Conservation (phyloP, 352 stramenopile species). For the Globisporangium polare region DNA sequence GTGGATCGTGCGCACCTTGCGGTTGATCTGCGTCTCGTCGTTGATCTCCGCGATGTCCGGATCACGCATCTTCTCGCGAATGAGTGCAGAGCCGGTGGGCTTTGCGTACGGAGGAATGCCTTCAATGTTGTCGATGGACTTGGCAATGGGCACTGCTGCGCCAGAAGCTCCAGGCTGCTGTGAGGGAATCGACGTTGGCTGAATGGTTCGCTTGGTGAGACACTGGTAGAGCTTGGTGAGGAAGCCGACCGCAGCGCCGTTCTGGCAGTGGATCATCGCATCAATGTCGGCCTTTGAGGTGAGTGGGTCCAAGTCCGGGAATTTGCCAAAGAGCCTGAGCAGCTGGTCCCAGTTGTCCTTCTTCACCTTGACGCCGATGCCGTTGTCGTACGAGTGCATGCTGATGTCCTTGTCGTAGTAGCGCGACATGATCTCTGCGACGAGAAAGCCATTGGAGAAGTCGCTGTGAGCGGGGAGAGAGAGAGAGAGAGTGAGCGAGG, state of each 20-base stretch:
- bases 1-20: conserved; percentile 57
- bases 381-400: conserved; percentile 93
- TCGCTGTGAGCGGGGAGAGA: conserved; percentile 47
- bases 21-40: conserved; percentile 67
- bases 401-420: conserved; percentile 93
- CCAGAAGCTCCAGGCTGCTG: conserved; percentile 10
- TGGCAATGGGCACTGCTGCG: conserved; percentile 22
- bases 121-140: conserved; percentile 24
- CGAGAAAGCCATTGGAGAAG: conserved; percentile 89
- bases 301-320: conserved; percentile 65
- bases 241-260: conserved; percentile 80
- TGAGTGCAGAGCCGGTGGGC: conserved; percentile 74
- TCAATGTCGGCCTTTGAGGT: conserved; percentile 57
- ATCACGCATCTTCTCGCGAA: conserved; percentile 79
- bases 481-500: no score
- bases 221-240: conserved; percentile 89
- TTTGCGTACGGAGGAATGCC: conserved; percentile 81
- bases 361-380: conserved; percentile 87
- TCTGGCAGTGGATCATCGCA: conserved; percentile 88
- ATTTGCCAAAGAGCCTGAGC: conserved; percentile 69
- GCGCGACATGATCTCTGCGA: conserved; percentile 89
- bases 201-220: conserved; percentile 86
- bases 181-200: conserved; percentile 33
- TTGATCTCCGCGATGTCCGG: conserved; percentile 65
- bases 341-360: conserved; percentile 93